Conservation (phyloP, 148 eudicot genomes). For the Heliosperma pusillum region DNA sequence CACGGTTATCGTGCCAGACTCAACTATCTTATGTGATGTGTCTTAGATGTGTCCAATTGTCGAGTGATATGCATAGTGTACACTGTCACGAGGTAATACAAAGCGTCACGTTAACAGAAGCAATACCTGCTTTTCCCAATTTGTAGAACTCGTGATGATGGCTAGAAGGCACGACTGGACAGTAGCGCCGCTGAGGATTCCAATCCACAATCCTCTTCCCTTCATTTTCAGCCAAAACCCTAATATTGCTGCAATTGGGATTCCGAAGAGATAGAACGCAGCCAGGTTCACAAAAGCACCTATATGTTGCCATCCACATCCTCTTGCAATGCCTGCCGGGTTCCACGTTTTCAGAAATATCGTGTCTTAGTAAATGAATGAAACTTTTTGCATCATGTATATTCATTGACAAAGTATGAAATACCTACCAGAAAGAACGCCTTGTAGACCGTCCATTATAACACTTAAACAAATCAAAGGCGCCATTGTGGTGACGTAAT, state of each 20-base stretch:
- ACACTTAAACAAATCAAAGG: constrained; percentile 57
- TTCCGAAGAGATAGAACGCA: constrained; percentile 73
- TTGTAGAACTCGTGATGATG: constrained; percentile 41
- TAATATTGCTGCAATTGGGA: constrained; percentile 56
- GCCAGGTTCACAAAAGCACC: constrained; percentile 79
- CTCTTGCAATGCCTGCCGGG: constrained; percentile 74
- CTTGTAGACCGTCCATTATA: constrained; percentile 55
- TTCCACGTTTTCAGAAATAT: neutral
- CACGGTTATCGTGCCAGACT: neutral
- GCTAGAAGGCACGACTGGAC: constrained; percentile 45
- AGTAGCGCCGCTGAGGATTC: constrained; percentile 51
- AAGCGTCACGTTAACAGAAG: neutral
- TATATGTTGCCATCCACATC: constrained; percentile 91
- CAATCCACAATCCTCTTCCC: constrained; percentile 84
- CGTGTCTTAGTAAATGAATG: no score
- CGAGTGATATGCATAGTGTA: neutral
- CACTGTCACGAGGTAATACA: neutral
- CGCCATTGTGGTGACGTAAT: constrained; percentile 61
- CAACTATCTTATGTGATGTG: no score
- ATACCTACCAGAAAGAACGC: constrained; percentile 54
- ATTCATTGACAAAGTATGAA: neutral
- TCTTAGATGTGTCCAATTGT: neutral
- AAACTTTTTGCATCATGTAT: no score
- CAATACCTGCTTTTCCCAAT: constrained; percentile 66
- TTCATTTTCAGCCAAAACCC: constrained; percentile 59